phyloP scores from a whole-genome alignment of 768 basidiomycete species.

The Tephrocybe rancida region DNA sequence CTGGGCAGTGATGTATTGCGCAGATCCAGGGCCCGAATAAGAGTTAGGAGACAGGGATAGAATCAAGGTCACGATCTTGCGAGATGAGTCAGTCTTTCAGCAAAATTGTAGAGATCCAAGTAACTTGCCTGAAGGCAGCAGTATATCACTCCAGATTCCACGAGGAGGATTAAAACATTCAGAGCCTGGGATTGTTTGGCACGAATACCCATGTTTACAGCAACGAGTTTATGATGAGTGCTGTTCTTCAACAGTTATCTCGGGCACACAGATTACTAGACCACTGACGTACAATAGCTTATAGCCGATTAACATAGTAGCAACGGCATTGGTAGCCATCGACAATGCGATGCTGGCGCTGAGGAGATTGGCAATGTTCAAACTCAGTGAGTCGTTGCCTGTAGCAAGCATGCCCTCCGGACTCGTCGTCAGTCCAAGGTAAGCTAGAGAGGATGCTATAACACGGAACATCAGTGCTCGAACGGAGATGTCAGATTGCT shows the following conservation, averaged over 20 bases:
- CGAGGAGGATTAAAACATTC: conserved; percentile 15
- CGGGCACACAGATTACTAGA: background rate
- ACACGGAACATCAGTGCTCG: background rate
- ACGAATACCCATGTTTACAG: conserved; percentile 2
- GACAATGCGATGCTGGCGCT: conserved; percentile 10
- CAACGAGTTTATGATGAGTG: conserved; percentile 3
- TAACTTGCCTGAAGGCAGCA: conserved; percentile 16
- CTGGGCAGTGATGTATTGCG: background rate
- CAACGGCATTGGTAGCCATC: conserved; percentile 14
- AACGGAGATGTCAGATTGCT: too few species aligned
- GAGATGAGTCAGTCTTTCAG: too few species aligned
- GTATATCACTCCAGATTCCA: conserved; percentile 19
- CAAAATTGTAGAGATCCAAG: background rate
- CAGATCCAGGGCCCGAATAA: background rate
- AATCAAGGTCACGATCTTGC: conserved; percentile 1
- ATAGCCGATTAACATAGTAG: conserved; percentile 13
- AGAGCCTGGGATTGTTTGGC: background rate
- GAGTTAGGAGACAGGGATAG: background rate
- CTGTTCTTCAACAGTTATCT: background rate
- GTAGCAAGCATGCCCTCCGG: background rate
- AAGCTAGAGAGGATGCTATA: conserved; percentile 1
- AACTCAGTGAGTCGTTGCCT: background rate
- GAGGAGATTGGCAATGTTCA: conserved; percentile 3
- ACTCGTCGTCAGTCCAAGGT: background rate
- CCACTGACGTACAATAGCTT: conserved; percentile 9